phyloP scores from a whole-genome alignment of 208 protist species.

The Porcisia hertigi region DNA sequence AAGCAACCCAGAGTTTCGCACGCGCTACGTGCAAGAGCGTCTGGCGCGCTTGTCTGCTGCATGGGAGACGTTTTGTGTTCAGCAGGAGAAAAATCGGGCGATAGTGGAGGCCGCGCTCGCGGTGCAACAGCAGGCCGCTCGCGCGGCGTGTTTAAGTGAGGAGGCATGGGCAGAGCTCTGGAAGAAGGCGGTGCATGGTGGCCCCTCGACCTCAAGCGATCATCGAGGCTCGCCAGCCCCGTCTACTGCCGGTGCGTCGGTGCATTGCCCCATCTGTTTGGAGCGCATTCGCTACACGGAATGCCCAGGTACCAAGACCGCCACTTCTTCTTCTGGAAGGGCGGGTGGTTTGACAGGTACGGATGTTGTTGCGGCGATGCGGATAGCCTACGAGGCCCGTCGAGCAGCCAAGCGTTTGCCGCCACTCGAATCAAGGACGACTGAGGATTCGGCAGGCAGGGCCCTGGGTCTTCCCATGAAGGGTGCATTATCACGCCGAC shows the following conservation, averaged over 20 bases:
- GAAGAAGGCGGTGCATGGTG: not conserved
- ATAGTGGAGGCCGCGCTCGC: constrained; percentile 41
- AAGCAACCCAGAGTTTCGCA: constrained; percentile 57
- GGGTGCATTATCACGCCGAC: not conserved
- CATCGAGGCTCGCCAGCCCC: not conserved
- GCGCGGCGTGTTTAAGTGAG: constrained; percentile 52
- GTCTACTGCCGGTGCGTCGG: not conserved
- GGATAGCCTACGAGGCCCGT: constrained; percentile 23
- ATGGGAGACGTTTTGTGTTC: constrained; percentile 51
- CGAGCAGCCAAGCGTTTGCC: constrained; percentile 1
- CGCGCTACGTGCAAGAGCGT: constrained; percentile 53
- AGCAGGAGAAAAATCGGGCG: constrained; percentile 40
- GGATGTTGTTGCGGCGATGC: constrained; percentile 16
- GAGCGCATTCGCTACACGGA: constrained; percentile 34
- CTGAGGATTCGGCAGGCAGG: not conserved
- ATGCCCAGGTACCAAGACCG: constrained; percentile 3
- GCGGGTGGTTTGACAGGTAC: not conserved
- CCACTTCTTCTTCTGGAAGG: not conserved
- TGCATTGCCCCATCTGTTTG: constrained; percentile 62
- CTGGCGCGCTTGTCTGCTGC: constrained; percentile 63
- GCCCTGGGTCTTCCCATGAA: not conserved
- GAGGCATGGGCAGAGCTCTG: constrained; percentile 52
- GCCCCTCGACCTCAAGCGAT: not conserved
- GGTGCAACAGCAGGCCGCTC: constrained; percentile 50
- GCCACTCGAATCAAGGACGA: not conserved